Base-by-base conservation (phyloP, 768 basidiomycete species). In the Tulasnella sp. region DNA sequence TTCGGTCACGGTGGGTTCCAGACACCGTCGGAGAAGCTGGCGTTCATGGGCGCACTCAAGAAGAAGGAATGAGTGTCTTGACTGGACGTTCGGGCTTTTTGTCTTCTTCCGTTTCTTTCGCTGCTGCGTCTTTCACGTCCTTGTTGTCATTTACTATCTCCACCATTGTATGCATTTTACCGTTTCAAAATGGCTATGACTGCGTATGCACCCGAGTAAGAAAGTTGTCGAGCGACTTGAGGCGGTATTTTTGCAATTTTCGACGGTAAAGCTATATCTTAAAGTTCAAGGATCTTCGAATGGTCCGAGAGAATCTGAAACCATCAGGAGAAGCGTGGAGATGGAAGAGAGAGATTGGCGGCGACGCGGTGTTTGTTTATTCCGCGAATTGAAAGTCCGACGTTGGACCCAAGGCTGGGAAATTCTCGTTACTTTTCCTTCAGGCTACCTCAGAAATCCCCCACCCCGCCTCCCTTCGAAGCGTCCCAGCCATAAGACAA, bases 1-100 rank as follows among this genome's bases (percentile, higher is more conserved):
- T 96, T 95, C 85, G 95, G 96, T 80, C 96, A 97, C 82, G 96
- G 96, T 81, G 91, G 92, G 69, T 97, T 96, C 94, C 96, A 99
- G 88, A 96, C 95, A 70, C 87, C 88, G 86, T 93, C 93, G 86
- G 97, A 98, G 91, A 98, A 98, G 90, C 87, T 88, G 80, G 91
- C 93, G 83, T 98, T 98, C 90, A 81, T 95, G 84, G 93, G 93
- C 84, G 90, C 93, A 82, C 93, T 94, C 90, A 95, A 94, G 86
- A 88, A 88, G 83, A 89, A 88, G 82, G 89, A 89, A 84, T 93
- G 84, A 64, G 58, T 64, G 58, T 64, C 58, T 64, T 64, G 58
- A 64, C 90, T 36, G 80, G 71, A 29, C 45, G 73, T 75, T 86
- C 81, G 78, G 83, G 81, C 82, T 79, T 79, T 82, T 81, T 19